Conservation (phyloP, 306 rosid species). For the Phaseolus lunatus region DNA sequence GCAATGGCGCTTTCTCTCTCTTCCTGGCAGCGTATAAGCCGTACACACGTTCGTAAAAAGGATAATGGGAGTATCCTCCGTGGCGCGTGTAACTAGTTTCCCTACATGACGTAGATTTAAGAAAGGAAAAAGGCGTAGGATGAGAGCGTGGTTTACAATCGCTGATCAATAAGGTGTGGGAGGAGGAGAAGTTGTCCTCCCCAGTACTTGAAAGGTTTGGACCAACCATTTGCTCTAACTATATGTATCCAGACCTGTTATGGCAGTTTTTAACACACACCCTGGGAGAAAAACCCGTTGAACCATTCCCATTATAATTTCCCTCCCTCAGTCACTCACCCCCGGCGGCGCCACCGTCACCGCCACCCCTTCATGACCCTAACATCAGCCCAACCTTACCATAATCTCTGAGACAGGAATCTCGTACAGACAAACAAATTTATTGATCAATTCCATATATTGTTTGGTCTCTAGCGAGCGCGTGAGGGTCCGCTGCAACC, state of each 20-base stretch:
- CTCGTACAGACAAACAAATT: neutral
- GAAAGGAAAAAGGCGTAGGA: neutral
- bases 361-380: neutral
- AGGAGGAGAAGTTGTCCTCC: neutral
- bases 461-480: neutral
- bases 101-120: neutral
- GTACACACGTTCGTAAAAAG: neutral
- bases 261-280: conserved; percentile 30
- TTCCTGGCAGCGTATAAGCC: neutral
- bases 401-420: neutral
- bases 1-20: neutral
- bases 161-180: neutral
- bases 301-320: conserved; percentile 44
- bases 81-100: neutral
- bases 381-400: neutral
- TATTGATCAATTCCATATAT: too few relatives aligned
- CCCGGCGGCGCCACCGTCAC: conserved; percentile 48
- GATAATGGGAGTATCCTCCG: neutral
- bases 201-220: neutral
- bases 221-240: conserved; percentile 48
- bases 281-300: conserved; percentile 55
- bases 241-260: conserved; percentile 41
- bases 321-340: conserved; percentile 17
- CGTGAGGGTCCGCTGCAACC: conserved; percentile 27
- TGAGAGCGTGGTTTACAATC: neutral